phyloP scores from a whole-genome alignment of 208 protist genomes.

The Trypanosoma brucei region DNA sequence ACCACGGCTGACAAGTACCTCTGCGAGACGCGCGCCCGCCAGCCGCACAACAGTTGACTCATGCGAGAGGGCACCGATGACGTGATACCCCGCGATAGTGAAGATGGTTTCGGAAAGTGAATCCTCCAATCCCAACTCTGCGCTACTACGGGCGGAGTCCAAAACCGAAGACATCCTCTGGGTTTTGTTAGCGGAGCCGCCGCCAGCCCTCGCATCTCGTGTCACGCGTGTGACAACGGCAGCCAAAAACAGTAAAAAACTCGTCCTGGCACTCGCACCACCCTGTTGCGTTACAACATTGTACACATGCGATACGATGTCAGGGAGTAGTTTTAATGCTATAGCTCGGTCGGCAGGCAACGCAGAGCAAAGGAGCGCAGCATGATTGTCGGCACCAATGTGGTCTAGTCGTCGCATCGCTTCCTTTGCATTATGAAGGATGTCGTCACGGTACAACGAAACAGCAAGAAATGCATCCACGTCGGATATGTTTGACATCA shows the following conservation, averaged over 20 bases:
- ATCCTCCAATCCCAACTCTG: constrained; percentile 3
- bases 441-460: constrained; percentile 19
- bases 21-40: constrained; percentile 28
- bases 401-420: constrained; percentile 13
- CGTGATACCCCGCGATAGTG: constrained; percentile 23
- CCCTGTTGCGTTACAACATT: constrained; percentile 15
- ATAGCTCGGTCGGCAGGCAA: constrained; percentile 23
- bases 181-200: too few relatives aligned
- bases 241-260: constrained; percentile 29
- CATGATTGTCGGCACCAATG: constrained; percentile 23
- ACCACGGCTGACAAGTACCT: constrained; percentile 17
- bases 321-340: constrained; percentile 18
- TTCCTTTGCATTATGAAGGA: constrained; percentile 19
- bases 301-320: constrained; percentile 27
- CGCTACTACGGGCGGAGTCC: too few relatives aligned
- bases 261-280: constrained; percentile 2
- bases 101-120: constrained; percentile 5
- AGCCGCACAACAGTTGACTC: constrained; percentile 32
- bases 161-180: too few relatives aligned
- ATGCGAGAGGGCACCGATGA: constrained; percentile 26
- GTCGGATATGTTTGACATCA: constrained; percentile 54
- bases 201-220: background rate
- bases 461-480: constrained; percentile 39
- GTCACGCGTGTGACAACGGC: constrained; percentile 20
- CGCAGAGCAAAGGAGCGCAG: constrained; percentile 27